phyloP scores from a whole-genome alignment of 1,139 yeast species.

The Arxiozyma slooffiae region DNA sequence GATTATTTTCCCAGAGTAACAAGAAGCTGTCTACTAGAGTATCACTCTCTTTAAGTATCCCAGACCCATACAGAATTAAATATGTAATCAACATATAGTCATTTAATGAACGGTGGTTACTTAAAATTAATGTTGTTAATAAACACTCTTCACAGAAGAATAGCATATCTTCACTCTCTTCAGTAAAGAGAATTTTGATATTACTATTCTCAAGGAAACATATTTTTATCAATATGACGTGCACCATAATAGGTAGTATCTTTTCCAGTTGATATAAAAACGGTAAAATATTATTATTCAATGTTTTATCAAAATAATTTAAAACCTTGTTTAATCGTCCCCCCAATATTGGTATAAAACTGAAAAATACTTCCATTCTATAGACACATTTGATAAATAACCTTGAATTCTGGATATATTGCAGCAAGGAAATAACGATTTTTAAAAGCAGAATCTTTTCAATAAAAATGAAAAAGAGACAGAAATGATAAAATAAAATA shows the following conservation, averaged over 20 bases:
- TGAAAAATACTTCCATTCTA: not conserved
- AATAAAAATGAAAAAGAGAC: not conserved
- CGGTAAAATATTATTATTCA: not conserved
- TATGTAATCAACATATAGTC: conserved; percentile 25
- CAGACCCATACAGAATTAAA: conserved; percentile 11
- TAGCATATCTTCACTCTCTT: conserved; percentile 17
- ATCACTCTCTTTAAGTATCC: not conserved
- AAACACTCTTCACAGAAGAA: conserved; percentile 8
- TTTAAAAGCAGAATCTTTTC: not conserved
- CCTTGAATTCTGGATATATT: not conserved
- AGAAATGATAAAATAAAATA: not conserved
- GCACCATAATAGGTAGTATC: conserved; percentile 6
- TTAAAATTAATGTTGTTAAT: conserved; percentile 20
- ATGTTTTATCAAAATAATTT: conserved; percentile 4
- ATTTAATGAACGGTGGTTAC: conserved; percentile 28
- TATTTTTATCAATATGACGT: conserved; percentile 14
- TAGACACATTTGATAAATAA: not conserved
- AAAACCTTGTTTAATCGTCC: conserved; percentile 4
- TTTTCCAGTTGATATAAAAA: conserved; percentile 11
- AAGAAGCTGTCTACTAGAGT: not conserved
- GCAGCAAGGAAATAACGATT: not conserved
- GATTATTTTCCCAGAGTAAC: conserved; percentile 6
- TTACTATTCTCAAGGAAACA: conserved; percentile 16
- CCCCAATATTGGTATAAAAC: conserved; percentile 20
- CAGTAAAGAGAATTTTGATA: conserved; percentile 18